Evolutionary conservation across 768 basidiomycete genomes (phyloP), one percentile per base, ranked within the genome.

Genomic region (Russula vinacea): DNA sequence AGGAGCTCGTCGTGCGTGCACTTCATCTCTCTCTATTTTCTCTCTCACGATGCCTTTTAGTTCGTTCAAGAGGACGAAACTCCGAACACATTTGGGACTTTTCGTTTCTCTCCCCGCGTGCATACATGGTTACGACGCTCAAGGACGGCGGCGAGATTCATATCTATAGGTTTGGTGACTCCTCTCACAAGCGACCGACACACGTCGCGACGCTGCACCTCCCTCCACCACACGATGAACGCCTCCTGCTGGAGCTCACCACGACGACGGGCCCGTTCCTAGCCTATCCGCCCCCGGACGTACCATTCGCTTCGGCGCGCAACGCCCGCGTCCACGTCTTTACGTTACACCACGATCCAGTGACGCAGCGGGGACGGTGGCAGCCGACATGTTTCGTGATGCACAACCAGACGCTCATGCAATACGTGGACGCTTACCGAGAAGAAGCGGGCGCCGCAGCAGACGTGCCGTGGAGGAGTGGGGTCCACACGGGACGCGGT

Each of bases 91-190:
- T 76, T 0, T 76, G 72, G 67, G 80, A 83, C 70, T 82, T 84
- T 69, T 75, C 79, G 0, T 80, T 84, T 56, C 71, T 86, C 51
- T 76, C 77, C 4, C 71, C 72, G 11, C 75, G 78, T 2, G 75
- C 80, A 11, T 79, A 77, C 70, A 74, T 80, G 62, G 58, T 84
- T 17, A 80, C 83, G 13, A 72, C 73, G 14, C 61, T 66, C 3
- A 45, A 58, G 6, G 70, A 70, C 6, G 47, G 53, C 6, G 83
- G 83, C 5, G 62, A 76, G 1, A 74, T 85, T 60, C 71, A 78
- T 22, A 62, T 85, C 13, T 84, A 77, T 62, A 71, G 76, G 0
- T 81, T 84, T 58, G 52, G 47, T 24, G 60, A 35, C 9, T 69
- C 67, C 16, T 42, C 42, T 51, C 51, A n/a, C 49, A 19, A 39